Base-by-base conservation (phyloP, 441 rosid species). In the Mallotus japonicus region DNA sequence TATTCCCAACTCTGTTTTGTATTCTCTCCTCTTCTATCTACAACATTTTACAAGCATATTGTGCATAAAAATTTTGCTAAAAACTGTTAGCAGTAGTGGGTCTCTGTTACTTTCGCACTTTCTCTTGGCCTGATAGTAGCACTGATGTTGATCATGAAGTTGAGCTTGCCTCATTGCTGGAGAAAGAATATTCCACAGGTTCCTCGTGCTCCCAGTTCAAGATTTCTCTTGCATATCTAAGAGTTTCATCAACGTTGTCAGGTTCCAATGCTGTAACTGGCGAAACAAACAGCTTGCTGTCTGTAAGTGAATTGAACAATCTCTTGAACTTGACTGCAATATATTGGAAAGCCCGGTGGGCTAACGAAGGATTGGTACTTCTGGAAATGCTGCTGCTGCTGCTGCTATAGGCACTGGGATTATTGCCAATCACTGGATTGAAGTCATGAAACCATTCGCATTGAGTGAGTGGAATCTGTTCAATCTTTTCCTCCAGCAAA, bases 381-480 rank as follows among this genome's bases (percentile, higher is more conserved):
- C 84, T 82, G 81, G 76, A 83, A 76, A 58, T 83, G 72, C 72
- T 84, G 73, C 78, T 77, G 78, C 72, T 84, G 70, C 78, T 78
- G 75, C 82, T 65, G 65, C 70, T 78, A 24, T 70, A 1, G 32
- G 32, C 32, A 1, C 32, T 70, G 19, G 86, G 88, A 79, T 87
- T 76, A 40, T 77, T 83, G 68, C 97, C 85, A 67, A 93, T 81
- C 70, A 95, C 81, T 0, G 99, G 99, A 75, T 82, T 81, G 82
- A 93, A 95, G 75, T 95, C 97, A 44, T 85, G 81, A 51, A 95
- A 95, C 98, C 99, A 95, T 61, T 93, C 91, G 14, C 98, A 93
- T 72, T 46, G 82, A 8, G 77, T 80, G 47, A 95, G 72, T 5
- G 99, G 93, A 24, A 79, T 76, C 3, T 74, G 82, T 63, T 87